A percentile compares a stretch with the other conserved stretches of the same genome.
Conservation (phyloP, 805 yeast species). For the Metschnikowia similis region DNA sequence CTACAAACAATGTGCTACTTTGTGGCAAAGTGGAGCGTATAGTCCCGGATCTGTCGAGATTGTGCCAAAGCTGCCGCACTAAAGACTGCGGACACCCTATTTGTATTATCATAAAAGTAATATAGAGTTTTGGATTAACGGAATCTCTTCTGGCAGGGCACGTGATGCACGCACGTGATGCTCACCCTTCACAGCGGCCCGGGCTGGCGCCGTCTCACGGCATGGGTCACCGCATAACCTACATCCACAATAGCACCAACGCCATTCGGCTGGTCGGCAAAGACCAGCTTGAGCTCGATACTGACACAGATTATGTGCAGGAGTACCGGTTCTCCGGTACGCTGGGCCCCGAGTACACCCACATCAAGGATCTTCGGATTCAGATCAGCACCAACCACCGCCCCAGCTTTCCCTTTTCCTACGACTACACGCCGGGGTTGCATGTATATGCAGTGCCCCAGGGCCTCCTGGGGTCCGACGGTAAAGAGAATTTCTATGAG, state of each 20-base stretch:
- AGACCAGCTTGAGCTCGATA: slow-evolving; percentile 7
- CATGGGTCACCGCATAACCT: slow-evolving; percentile 16
- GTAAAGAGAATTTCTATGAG: slow-evolving; percentile 18
- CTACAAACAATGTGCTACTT: no score
- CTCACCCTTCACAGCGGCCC: no score
- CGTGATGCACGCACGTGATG: no score
- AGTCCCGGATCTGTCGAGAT: no score
- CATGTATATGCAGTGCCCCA: slow-evolving; percentile 30
- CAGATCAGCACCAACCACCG: slow-evolving; percentile 8
- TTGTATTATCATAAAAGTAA: no score
- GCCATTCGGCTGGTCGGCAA: slow-evolving; percentile 7
- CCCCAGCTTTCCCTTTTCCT: slow-evolving; percentile 21
- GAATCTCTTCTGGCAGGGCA: no score
- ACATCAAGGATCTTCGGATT: slow-evolving; percentile 12
- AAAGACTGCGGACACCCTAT: no score
- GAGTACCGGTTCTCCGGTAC: slow-evolving; percentile 11
- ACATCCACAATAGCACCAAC: slow-evolving; percentile 7
- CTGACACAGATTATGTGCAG: slow-evolving; percentile 1
- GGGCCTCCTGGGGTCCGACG: slow-evolving; percentile 8
- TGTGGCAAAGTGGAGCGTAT: no score
- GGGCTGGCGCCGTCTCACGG: not conserved
- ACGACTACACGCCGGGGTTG: slow-evolving; percentile 23
- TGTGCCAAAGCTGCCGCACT: no score
- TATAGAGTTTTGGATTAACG: no score
- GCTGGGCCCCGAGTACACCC: not conserved